phyloP scores from a whole-genome alignment of 305 asterid genomes.

The Fraxinus angustifolia region DNA sequence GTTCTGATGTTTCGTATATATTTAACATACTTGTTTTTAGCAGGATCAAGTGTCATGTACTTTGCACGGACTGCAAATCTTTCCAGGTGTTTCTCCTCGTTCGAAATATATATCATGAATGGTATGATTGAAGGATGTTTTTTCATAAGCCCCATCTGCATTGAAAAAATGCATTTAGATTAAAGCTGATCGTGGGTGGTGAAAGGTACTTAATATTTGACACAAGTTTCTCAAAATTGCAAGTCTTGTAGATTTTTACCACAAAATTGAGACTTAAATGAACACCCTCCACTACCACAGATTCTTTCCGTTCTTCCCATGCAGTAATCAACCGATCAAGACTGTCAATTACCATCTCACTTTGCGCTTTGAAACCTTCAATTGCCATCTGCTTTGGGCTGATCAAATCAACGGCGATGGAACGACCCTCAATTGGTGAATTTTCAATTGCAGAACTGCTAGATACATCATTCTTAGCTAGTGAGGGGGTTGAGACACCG shows the following conservation, averaged over 20 bases:
- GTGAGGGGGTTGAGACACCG: conserved; percentile 44
- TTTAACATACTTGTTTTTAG: conserved; percentile 89
- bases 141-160: conserved; percentile 99
- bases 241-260: conserved; percentile 42
- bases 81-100: conserved; percentile 93
- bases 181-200: not conserved
- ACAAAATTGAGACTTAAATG: conserved; percentile 98
- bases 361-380: conserved; percentile 97
- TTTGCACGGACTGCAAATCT: conserved; percentile 99
- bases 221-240: conserved; percentile 8
- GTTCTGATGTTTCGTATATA: conserved; percentile 87
- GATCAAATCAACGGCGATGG: conserved; percentile 47
- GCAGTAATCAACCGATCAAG: conserved; percentile 91
- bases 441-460: conserved; percentile 35
- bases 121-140: conserved; percentile 97
- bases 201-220: conserved; percentile 5
- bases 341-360: conserved; percentile 98
- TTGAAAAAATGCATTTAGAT: conserved; percentile 12
- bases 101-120: conserved; percentile 87
- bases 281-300: conserved; percentile 98
- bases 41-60: conserved; percentile 98
- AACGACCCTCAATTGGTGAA: conserved; percentile 38
- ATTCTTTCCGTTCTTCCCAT: conserved; percentile 96
- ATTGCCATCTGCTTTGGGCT: conserved; percentile 91
- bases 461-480: conserved; percentile 37